Base-by-base conservation (phyloP, 441 rosid species). In the Gossypium schwendimanii region DNA sequence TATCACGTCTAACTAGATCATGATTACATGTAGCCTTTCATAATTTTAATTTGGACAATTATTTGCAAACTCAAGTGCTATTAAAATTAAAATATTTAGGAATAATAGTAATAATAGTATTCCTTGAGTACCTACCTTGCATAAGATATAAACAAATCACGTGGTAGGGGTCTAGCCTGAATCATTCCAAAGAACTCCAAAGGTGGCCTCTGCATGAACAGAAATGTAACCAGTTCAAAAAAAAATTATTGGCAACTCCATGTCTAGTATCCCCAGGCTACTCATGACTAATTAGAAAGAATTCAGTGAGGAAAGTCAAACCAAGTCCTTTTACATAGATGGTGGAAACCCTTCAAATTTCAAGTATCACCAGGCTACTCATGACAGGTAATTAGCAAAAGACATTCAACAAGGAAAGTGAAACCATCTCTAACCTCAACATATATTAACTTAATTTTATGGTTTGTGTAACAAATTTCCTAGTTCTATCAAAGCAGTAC, bases 181-280 rank as follows among this genome's bases (percentile, higher is more conserved):
- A 95, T 91, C 85, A 83, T 90, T 70, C 96, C 89, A 75, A 92
- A 93, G 82, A 88, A 91, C 78, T 95, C 99, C 78, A 87, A 81
- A 45, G 96, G 80, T 71, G 86, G 93, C 74, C 87, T 91, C 99
- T 95, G 91, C 81, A 77, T 73, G 76, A 84, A 52, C 63, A 73
- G 15, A 45, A 45, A 60, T 47, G 45, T n/a, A 50, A 28, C n/a
- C 59, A 28, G 26, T 52, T 68, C 60, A 68, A 52, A 26, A 68
- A 24, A 68, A 7, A 6, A 10, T 17, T 55, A 69, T 12, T 12
- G 49, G 18, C 50, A 69, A 17, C 26, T 55, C 18, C 33, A 55
- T 36, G 45, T 39, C 53, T 3, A 36, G 52, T 7, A 55, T 21
- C 52, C 18, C 3, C 53, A 55, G 63, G 63, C 50, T 18, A 10